These are phyloP conservation scores for Scheffersomyces spartinae DNA, from an alignment of 805 yeast genomes.

Conservation along the genomic window DNA sequence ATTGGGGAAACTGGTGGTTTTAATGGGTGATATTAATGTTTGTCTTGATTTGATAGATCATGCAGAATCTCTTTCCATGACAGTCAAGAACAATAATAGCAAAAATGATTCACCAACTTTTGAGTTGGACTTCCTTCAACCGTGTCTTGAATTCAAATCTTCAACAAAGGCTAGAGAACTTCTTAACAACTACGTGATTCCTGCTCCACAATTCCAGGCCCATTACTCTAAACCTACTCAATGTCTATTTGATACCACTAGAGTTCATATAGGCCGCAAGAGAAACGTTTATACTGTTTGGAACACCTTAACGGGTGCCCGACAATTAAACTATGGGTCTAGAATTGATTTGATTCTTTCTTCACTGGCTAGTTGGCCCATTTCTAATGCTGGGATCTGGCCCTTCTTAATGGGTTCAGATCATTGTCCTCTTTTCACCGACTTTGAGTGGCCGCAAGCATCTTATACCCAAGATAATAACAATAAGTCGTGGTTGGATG, in stretches of 20 bases:
- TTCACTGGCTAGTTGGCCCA: conserved; percentile 24
- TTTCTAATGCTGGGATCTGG: conserved; percentile 44
- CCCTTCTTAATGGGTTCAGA: conserved; percentile 76
- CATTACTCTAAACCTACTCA: conserved; percentile 5
- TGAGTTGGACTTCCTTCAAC: too few species aligned
- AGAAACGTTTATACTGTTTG: conserved; percentile 78
- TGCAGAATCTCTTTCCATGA: too few species aligned
- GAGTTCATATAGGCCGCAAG: conserved; percentile 45
- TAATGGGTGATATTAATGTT: conserved; percentile 87
- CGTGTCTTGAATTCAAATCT: conserved; percentile 25
- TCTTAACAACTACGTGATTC: conserved; percentile 16
- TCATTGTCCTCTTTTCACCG: conserved; percentile 85
- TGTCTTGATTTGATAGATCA: conserved; percentile 71
- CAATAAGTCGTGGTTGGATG: too few species aligned
- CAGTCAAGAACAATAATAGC: too few species aligned
- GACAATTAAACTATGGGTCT: conserved; percentile 82
- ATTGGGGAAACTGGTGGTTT: conserved; percentile 55
- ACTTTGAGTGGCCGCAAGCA: conserved; percentile 28
- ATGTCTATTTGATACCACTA: conserved; percentile 45
- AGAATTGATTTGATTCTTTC: conserved; percentile 70
- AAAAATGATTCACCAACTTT: too few species aligned
- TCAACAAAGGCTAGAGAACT: conserved; percentile 18
- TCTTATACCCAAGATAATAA: conserved; percentile 3
- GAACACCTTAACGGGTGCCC: conserved; percentile 67
- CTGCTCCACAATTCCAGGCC: conserved; percentile 6